Evolutionary conservation across 2,329 filamentous ascomycete species (phyloP).

Genomic region (Parastagonospora nodorum): DNA sequence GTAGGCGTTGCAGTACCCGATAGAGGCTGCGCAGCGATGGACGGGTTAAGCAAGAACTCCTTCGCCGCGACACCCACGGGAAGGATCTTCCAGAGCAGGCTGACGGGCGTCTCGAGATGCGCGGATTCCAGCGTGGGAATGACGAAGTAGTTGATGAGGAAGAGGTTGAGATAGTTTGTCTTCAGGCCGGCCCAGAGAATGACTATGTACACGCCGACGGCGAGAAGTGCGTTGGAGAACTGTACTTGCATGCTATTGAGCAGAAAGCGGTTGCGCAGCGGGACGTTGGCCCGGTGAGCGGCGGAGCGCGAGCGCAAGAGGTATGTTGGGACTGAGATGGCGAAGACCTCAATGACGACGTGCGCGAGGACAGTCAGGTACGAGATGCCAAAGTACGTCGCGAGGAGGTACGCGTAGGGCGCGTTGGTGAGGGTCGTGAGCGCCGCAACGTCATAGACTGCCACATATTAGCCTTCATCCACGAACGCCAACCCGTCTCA

Average conservation of each 20-base stretch:
- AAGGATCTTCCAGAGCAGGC: constrained; percentile 60
- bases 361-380: constrained; percentile 64
- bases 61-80: constrained; percentile 74
- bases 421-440: constrained; percentile 69
- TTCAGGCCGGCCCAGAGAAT: constrained; percentile 71
- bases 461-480: background rate
- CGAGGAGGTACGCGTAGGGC: constrained; percentile 76
- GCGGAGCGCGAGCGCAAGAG: constrained; percentile 71
- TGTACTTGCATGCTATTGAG: constrained; percentile 44
- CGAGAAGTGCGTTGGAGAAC: constrained; percentile 68
- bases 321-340: constrained; percentile 74
- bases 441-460: constrained; percentile 49
- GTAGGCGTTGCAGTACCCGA: constrained; percentile 52
- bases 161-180: constrained; percentile 68
- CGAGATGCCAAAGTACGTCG: constrained; percentile 76
- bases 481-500: too few relatives aligned
- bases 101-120: constrained; percentile 62
- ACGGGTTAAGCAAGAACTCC: constrained; percentile 77
- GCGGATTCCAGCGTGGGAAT: constrained; percentile 72
- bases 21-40: constrained; percentile 61
- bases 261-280: constrained; percentile 50
- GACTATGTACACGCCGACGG: constrained; percentile 75
- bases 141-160: constrained; percentile 76
- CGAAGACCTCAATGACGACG: constrained; percentile 69
- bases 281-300: constrained; percentile 63